Evolutionary conservation across 2,329 filamentous ascomycete genomes (phyloP).

Genomic region (Xylariales sp.): DNA sequence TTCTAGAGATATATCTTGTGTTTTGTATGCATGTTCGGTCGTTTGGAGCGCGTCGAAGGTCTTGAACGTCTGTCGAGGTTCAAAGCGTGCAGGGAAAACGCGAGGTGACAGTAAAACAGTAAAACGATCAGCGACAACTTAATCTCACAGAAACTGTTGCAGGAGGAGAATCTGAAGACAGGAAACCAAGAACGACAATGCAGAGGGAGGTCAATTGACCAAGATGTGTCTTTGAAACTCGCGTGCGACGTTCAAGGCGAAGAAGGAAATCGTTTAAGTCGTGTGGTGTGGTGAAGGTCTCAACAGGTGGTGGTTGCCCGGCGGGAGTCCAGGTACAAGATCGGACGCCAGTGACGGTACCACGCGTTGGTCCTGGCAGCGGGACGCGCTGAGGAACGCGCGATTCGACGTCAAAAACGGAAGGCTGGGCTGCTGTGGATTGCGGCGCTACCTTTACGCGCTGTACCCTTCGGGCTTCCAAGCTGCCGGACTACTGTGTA

Average conservation of each 20-base stretch:
- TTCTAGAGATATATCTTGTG: not conserved
- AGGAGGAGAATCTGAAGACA: no score
- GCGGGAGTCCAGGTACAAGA: constrained; percentile 1
- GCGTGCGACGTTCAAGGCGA: no score
- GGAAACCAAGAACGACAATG: no score
- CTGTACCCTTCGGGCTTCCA: not conserved
- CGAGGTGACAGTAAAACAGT: not conserved
- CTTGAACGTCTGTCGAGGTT: constrained; percentile 1
- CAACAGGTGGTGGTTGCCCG: not conserved
- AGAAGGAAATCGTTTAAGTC: not conserved
- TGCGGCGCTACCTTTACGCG: constrained; percentile 1
- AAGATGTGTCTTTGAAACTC: no score
- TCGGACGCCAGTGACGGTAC: constrained; percentile 3
- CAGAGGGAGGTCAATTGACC: no score
- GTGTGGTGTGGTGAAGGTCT: constrained; percentile 3
- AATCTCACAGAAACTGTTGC: no score
- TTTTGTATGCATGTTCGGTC: constrained; percentile 2
- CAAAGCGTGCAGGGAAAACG: not conserved
- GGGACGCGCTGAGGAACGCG: constrained; percentile 4
- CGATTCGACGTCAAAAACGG: constrained; percentile 9
- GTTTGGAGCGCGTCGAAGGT: constrained; percentile 2
- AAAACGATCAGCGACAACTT: no score
- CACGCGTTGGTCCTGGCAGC: constrained; percentile 6
- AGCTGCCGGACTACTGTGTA: no score
- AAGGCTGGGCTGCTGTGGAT: constrained; percentile 6